Evolutionary conservation across 2,329 filamentous ascomycete genomes (phyloP).

Genomic region (Calonectria pteridis): DNA sequence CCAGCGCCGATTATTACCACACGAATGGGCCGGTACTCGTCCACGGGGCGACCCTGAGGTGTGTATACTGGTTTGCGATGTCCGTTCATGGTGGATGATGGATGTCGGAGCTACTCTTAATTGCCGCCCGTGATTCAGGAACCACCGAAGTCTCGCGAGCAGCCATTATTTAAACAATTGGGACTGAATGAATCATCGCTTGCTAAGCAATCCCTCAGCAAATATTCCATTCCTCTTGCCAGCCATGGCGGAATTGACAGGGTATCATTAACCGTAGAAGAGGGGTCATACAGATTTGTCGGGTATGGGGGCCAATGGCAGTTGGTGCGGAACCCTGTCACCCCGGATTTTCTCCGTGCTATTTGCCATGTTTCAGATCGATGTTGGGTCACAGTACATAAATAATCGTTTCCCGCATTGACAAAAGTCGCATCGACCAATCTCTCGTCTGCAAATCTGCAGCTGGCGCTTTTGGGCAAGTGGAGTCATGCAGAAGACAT

Average conservation of each 20-base stretch:
- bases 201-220: background rate
- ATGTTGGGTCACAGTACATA: background rate
- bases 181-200: background rate
- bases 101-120: background rate
- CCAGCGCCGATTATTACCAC: background rate
- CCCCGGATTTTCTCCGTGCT: background rate
- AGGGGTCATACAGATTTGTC: background rate
- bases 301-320: background rate
- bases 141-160: rapidly evolving
- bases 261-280: background rate
- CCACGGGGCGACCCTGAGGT: background rate
- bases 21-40: background rate
- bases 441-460: background rate
- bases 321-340: background rate
- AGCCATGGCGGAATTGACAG: background rate
- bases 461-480: background rate
- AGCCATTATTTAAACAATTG: background rate
- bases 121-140: background rate
- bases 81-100: background rate
- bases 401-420: background rate
- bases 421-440: background rate
- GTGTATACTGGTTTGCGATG: background rate
- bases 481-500: background rate
- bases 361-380: background rate
- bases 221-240: background rate